Conservation (phyloP, 2,329 filamentous ascomycete genomes). For the Fusarium lyarnte region DNA sequence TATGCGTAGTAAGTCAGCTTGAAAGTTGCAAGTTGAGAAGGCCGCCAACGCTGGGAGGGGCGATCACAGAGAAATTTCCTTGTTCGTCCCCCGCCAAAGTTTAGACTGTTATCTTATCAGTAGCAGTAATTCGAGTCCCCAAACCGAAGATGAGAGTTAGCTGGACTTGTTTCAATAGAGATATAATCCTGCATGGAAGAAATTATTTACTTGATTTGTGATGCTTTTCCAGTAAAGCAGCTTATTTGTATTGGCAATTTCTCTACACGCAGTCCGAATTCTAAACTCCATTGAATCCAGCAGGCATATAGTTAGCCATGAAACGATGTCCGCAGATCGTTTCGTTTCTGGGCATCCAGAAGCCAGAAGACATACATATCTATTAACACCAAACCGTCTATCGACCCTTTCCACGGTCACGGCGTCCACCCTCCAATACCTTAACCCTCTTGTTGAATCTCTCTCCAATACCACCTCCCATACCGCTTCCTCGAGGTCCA, state of each 20-base stretch:
- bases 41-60: constrained; percentile 17
- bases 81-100: constrained; percentile 38
- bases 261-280: neutral
- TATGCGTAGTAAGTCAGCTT: neutral
- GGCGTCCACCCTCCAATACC: constrained; percentile 58
- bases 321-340: neutral
- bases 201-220: neutral
- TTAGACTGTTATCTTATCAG: constrained; percentile 37
- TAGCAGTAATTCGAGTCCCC: neutral
- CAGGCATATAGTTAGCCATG: neutral
- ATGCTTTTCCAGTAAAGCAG: neutral
- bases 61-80: constrained; percentile 34
- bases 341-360: neutral
- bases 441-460: constrained; percentile 77
- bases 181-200: too few species aligned
- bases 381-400: constrained; percentile 36
- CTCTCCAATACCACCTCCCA: constrained; percentile 73
- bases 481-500: constrained; percentile 72
- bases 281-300: neutral
- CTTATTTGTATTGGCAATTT: neutral
- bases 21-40: neutral
- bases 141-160: neutral
- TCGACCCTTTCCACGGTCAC: constrained; percentile 55
- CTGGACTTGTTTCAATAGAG: neutral
- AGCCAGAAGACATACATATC: constrained; percentile 3